A percentile compares a stretch with the other conserved stretches of the same genome.
Conservation (phyloP, 2,329 filamentous ascomycete species). For the Aureobasidium leucospermi region DNA sequence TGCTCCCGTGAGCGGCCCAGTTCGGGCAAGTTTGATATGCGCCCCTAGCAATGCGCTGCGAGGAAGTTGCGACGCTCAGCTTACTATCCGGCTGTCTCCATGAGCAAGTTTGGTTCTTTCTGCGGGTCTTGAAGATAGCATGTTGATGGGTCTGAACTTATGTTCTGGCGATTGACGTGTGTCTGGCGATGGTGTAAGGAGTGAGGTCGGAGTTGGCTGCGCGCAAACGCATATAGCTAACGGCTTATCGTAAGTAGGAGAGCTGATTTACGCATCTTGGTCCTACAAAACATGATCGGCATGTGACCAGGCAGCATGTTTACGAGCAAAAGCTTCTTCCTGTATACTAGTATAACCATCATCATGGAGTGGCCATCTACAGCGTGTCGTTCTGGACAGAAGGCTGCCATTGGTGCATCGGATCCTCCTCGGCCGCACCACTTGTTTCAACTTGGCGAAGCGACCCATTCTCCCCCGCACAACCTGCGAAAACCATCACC, state of each 20-base stretch:
- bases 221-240: background rate
- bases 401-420: background rate
- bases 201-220: too few relatives aligned
- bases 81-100: too few relatives aligned
- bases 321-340: background rate
- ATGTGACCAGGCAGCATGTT: too few relatives aligned
- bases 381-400: background rate
- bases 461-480: background rate
- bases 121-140: background rate
- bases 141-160: background rate
- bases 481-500: background rate
- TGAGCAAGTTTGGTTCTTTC: too few relatives aligned
- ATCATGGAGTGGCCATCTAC: background rate
- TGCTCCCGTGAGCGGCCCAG: background rate
- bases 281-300: too few relatives aligned
- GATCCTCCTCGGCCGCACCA: background rate
- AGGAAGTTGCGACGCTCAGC: background rate
- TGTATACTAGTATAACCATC: background rate
- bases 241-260: too few relatives aligned
- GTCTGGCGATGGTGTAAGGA: background rate
- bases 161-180: background rate
- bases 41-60: background rate
- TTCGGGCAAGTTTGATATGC: background rate
- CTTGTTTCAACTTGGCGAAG: slow-evolving; percentile 1
- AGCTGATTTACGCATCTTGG: too few relatives aligned